These are phyloP conservation scores for Marasmius sp. DNA, from an alignment of 1,284 basidiomycete species.

Conservation along the genomic window DNA sequence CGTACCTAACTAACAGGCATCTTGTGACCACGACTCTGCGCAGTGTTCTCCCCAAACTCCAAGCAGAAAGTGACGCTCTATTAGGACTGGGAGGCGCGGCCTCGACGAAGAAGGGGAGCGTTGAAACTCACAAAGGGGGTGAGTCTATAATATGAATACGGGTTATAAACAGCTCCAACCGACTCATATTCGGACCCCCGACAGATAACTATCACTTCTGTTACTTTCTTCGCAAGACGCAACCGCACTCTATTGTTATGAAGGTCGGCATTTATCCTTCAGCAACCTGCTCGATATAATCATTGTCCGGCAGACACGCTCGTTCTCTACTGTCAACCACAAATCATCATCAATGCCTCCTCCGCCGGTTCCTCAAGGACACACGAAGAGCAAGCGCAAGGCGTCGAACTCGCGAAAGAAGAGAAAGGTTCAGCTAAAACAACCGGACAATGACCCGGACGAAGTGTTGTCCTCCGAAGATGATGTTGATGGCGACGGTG, in stretches of 20 bases:
- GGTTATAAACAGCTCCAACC: background rate
- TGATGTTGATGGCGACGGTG: constrained; percentile 23
- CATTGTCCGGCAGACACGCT: constrained; percentile 41
- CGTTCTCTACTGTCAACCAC: constrained; percentile 45
- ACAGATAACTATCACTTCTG: constrained; percentile 78
- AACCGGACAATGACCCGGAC: constrained; percentile 17
- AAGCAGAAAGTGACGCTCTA: constrained; percentile 51
- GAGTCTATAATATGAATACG: constrained; percentile 9
- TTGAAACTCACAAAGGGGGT: constrained; percentile 79
- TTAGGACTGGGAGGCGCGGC: constrained; percentile 37
- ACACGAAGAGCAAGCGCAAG: constrained; percentile 26
- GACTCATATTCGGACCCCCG: constrained; percentile 5
- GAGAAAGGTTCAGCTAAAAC: constrained; percentile 41
- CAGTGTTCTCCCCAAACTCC: constrained; percentile 69
- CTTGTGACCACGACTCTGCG: background rate
- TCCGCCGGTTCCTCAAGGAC: constrained; percentile 21
- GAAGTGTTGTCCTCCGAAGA: constrained; percentile 21
- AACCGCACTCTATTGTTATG: constrained; percentile 71
- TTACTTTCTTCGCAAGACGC: constrained; percentile 75
- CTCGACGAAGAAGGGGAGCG: constrained; percentile 55
- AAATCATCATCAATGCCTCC: constrained; percentile 19
- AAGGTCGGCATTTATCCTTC: constrained; percentile 46
- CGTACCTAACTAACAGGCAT: too few relatives aligned
- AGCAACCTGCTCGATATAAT: background rate
- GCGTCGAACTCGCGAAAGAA: constrained; percentile 38